A percentile compares a stretch with the other conserved stretches of the same genome.
phyloP scores from a whole-genome alignment of 2,329 filamentous ascomycete genomes.

The Microcera coccophila region DNA sequence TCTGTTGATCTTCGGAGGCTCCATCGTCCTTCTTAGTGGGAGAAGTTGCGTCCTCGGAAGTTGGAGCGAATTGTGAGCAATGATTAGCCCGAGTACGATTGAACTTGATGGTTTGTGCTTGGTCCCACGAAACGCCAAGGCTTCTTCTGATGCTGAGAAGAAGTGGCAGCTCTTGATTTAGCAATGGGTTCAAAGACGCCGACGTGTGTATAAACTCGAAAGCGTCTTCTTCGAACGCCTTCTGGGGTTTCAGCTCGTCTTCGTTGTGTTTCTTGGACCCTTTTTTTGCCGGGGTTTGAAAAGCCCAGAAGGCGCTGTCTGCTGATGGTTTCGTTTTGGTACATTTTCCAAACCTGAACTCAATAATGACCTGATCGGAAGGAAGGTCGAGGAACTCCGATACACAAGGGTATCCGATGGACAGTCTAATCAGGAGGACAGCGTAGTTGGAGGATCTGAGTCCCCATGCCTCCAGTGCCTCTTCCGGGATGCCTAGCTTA shows the following conservation, averaged over 20 bases:
- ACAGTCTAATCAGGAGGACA: slow-evolving; percentile 66
- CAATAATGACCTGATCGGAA: slow-evolving; percentile 31
- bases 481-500: slow-evolving; percentile 69
- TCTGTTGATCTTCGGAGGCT: neutral
- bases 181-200: slow-evolving; percentile 55
- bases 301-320: slow-evolving; percentile 43
- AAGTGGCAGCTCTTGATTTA: slow-evolving; percentile 61
- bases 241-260: too few relatives aligned
- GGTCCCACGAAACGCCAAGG: slow-evolving; percentile 58
- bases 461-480: slow-evolving; percentile 75
- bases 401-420: slow-evolving; percentile 57
- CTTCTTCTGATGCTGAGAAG: slow-evolving; percentile 58
- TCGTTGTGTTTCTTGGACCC: too few relatives aligned
- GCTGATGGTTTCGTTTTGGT: slow-evolving; percentile 67
- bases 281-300: slow-evolving; percentile 7
- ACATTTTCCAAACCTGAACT: slow-evolving; percentile 68
- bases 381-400: slow-evolving; percentile 48
- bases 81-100: slow-evolving; percentile 9
- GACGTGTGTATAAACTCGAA: slow-evolving; percentile 62
- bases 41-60: too few relatives aligned
- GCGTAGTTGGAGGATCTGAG: slow-evolving; percentile 64
- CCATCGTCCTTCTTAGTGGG: neutral
- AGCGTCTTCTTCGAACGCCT: slow-evolving; percentile 7
- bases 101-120: slow-evolving; percentile 17
- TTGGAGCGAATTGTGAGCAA: neutral